Base-by-base conservation (phyloP, 2,329 filamentous ascomycete species). In the Colletotrichum chrysophilum region DNA sequence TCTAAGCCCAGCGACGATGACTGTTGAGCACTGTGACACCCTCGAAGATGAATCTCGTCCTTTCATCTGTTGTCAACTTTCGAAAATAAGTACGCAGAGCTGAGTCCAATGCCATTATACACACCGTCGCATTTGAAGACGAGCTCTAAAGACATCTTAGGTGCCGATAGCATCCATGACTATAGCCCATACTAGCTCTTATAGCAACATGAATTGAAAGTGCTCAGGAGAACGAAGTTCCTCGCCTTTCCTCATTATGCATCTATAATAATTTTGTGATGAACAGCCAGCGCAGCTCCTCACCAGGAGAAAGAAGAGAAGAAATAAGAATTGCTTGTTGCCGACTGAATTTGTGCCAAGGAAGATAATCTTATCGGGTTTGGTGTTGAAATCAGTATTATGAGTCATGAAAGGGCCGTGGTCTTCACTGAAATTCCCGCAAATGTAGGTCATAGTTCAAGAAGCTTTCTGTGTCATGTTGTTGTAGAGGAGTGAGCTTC, bases 361-460 rank as follows among this genome's bases (percentile, higher is more conserved):
- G 16, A 43, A 43, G 3, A 43, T 3, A 18, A 18, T 18, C 0
- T 14, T 36, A 3, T 36, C 7, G 34, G 6, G 34, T 36, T 36
- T 36, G 7, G 34, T 7, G 13, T 36, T 7, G 0, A 0, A 7
- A 36, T 36, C 0, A 36, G 34, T 0, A 1, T 36, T 36, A 36
- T 36, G 34, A 36, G 34, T 36, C 34, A 36, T 36, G 34, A 2
- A 36, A 16, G 6, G 34, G 34, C 7, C 3, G 34, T 36, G 34
- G 34, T 36, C 34, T 1, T 36, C 34, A 36, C 3, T 0, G 4
- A 4, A 2, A 16, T 36, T 36, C 1, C 34, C 34, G 14, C 34
- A 36, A 36, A 36, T 36, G 34, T 36, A 36, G 34, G 34, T 16
- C 1, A 36, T 16, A 36, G 34, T 7, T 36, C 34, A 36, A 16